Percentiles rank a stretch among this genome's conserved stretches.
phyloP scores from a whole-genome alignment of 768 basidiomycete genomes.

The Lactarius trivialis region DNA sequence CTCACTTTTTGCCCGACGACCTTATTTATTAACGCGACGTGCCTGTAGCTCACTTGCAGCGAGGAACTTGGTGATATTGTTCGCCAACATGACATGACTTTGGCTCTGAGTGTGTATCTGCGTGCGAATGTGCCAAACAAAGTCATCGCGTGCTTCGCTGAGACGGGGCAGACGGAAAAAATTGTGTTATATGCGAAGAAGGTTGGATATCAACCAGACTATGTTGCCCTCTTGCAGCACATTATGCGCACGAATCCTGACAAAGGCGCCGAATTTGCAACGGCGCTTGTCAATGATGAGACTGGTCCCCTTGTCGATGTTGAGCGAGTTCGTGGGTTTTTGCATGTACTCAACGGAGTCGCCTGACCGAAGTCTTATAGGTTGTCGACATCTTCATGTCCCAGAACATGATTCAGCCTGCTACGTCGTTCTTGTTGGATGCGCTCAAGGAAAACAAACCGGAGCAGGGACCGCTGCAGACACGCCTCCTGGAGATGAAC shows the following conservation, averaged over 20 bases:
- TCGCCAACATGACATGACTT: constrained; percentile 89
- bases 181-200: constrained; percentile 97
- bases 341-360: neutral
- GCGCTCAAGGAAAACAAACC: constrained; percentile 98
- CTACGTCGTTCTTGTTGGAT: constrained; percentile 95
- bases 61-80: constrained; percentile 98
- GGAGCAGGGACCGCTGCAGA: constrained; percentile 94
- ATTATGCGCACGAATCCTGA: constrained; percentile 95
- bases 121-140: constrained; percentile 98
- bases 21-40: neutral
- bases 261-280: constrained; percentile 97
- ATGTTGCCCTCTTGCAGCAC: constrained; percentile 87
- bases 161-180: constrained; percentile 97
- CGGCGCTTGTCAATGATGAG: constrained; percentile 90
- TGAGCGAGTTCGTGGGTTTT: constrained; percentile 57
- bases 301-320: constrained; percentile 86
- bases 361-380: constrained; percentile 31
- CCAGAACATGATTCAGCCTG: constrained; percentile 99
- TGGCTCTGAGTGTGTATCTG: constrained; percentile 95
- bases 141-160: constrained; percentile 98
- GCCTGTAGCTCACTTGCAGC: constrained; percentile 84
- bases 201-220: constrained; percentile 90
- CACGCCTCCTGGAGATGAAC: constrained; percentile 96
- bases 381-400: constrained; percentile 99
- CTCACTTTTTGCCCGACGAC: neutral